Percentiles rank a stretch among this genome's conserved stretches.
phyloP scores from a whole-genome alignment of 1,284 basidiomycete genomes.

The Boletus sp. region DNA sequence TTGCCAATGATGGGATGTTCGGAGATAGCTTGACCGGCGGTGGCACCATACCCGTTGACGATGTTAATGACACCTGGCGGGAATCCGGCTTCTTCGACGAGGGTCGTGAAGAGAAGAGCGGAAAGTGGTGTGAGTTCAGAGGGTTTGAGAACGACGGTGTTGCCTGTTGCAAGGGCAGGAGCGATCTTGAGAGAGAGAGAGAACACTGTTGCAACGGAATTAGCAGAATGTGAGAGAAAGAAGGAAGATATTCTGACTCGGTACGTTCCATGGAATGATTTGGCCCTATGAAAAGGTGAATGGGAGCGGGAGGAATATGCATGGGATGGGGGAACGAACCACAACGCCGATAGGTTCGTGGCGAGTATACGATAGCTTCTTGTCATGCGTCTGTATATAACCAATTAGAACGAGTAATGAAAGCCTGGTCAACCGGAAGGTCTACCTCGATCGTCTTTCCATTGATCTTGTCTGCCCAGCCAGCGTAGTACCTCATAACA shows the following conservation, averaged over 20 bases:
- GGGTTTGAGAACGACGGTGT: conserved; percentile 69
- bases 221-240: neutral
- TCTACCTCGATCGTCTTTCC: conserved; percentile 49
- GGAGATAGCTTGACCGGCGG: conserved; percentile 23
- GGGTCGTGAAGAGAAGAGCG: conserved; percentile 22
- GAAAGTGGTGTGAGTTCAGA: conserved; percentile 69
- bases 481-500: conserved; percentile 38
- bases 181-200: conserved; percentile 70
- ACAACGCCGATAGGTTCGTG: conserved; percentile 15
- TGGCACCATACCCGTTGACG: conserved; percentile 54
- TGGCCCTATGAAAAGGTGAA: conserved; percentile 4
- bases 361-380: conserved; percentile 12
- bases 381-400: conserved; percentile 1
- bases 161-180: conserved; percentile 69
- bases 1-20: conserved; percentile 50
- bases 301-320: neutral
- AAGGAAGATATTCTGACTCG: neutral
- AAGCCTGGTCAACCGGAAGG: neutral
- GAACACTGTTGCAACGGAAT: conserved; percentile 23
- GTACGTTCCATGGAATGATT: conserved; percentile 12
- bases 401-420: neutral
- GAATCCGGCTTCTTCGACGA: conserved; percentile 49
- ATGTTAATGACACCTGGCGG: conserved; percentile 72
- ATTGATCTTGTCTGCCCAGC: conserved; percentile 53
- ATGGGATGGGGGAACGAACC: conserved; percentile 1